Evolutionary conservation across 2,329 filamentous ascomycete genomes (phyloP).

Genomic region (Westerdykella aurantiaca): DNA sequence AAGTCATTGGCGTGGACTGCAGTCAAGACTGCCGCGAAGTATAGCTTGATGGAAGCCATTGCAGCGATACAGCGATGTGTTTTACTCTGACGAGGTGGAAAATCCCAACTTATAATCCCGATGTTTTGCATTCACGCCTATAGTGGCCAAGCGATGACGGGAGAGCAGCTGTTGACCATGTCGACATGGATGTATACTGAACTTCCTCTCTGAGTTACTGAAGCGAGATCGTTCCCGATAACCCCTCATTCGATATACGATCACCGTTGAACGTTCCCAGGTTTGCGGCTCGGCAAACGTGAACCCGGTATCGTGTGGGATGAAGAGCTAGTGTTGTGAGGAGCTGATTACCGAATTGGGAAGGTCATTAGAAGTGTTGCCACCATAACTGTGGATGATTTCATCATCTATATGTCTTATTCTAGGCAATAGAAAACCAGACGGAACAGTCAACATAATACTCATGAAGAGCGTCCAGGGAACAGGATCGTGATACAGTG

Average conservation of each 20-base stretch:
- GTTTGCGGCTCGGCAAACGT: slow-evolving; percentile 22
- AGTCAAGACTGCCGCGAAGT: slow-evolving; percentile 13
- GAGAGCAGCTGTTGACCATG: background rate
- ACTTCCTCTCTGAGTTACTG: slow-evolving; percentile 26
- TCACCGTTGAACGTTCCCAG: slow-evolving; percentile 6
- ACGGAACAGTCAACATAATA: no score
- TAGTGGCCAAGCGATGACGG: slow-evolving; percentile 2
- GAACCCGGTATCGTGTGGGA: slow-evolving; percentile 11
- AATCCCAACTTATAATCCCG: background rate
- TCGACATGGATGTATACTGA: slow-evolving; percentile 4
- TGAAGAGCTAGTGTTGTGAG: slow-evolving; percentile 8
- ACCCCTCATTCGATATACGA: slow-evolving; percentile 9
- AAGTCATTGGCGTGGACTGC: slow-evolving; percentile 21
- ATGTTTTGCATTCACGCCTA: background rate
- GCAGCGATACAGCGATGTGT: slow-evolving; percentile 4
- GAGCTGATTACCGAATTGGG: slow-evolving; percentile 22
- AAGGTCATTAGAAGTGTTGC: slow-evolving; percentile 13
- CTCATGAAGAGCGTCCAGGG: no score
- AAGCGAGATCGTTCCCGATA: slow-evolving; percentile 3
- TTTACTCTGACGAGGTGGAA: background rate
- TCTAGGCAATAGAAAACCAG: no score
- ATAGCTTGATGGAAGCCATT: slow-evolving; percentile 17
- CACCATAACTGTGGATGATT: background rate
- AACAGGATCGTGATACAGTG: no score
- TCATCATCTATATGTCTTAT: background rate